Conservation (phyloP, 768 basidiomycete genomes). For the Leccinum sublutescens region DNA sequence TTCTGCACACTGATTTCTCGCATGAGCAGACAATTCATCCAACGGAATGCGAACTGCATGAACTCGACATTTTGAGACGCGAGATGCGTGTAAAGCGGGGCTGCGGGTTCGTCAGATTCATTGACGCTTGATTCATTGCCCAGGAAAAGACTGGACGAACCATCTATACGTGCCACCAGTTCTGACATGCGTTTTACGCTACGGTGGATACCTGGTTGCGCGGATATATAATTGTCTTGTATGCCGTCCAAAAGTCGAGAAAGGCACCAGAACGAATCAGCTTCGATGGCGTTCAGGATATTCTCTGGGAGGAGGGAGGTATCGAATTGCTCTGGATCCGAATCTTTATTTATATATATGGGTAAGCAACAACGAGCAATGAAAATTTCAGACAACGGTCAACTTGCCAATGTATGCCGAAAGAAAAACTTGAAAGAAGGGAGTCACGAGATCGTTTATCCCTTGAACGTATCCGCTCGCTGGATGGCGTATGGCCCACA, state of each 20-base stretch:
- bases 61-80: conserved; percentile 93
- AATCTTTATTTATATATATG: conserved; percentile 43
- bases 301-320: conserved; percentile 66
- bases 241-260: conserved; percentile 94
- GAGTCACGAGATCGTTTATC: conserved; percentile 97
- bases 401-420: conserved; percentile 86
- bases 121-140: not conserved
- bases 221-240: conserved; percentile 96
- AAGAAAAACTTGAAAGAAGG: conserved; percentile 97
- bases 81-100: conserved; percentile 84
- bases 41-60: conserved; percentile 99
- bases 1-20: conserved; percentile 95
- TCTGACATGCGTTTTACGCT: conserved; percentile 94
- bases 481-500: conserved; percentile 99
- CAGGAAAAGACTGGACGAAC: conserved; percentile 39
- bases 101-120: conserved; percentile 36
- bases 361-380: conserved; percentile 3
- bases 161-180: conserved; percentile 86
- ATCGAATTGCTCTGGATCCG: conserved; percentile 89
- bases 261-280: conserved; percentile 98
- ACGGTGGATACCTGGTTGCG: conserved; percentile 94
- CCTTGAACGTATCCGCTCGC: conserved; percentile 99
- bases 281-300: conserved; percentile 84
- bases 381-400: not conserved
- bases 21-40: conserved; percentile 99